Base-by-base conservation (phyloP, 495 filamentous ascomycete genomes). In the Platismatia glauca region DNA sequence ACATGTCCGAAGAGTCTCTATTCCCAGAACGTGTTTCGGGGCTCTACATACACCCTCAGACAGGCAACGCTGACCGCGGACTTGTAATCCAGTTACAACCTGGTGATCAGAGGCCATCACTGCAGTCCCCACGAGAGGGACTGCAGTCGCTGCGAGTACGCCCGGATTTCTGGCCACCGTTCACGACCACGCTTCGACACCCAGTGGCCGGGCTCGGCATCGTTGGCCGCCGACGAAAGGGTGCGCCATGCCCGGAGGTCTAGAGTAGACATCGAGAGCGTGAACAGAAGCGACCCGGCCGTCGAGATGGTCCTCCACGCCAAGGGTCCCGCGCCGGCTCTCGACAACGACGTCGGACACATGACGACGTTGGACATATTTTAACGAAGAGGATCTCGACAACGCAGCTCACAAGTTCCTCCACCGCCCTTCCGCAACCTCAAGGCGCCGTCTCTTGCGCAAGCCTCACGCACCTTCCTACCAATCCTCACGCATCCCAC, bases 111-210 rank as follows among this genome's bases (percentile, higher is more conserved):
- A 31, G 56, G 56, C 56, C 56, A 58, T 31, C 56, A 58, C 34
- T 58, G 56, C 33, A 58, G 39, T 43, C 39, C 27, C 39, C 35
- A 43, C 18, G 56, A 39, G 8, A 15, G 20, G 8, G 27, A 58
- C 56, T 58, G 56, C 31, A 58, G 34, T 35, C 56, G 56, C 34
- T 58, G 56, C 56, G 46, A 50, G 12, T 24, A 29, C 16, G 27
- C 46, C 24, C 27, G 24, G 29, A 16, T 29, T 27, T 27, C 24
- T 16, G 46, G 46, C 24, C 24, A 13, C 46, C 24, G 46, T 50
- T 50, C 46, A 50, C 13, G 46, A 50, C 46, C 16, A 15, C 22
- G 46, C 12, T 15, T 29, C 16, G 12, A 29, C 9, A 50, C 46
- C 46, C 27, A 50, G 13, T 50, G 46, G 46, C 46, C 46, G 4